These are phyloP conservation scores for Neofusicoccum sp. DNA, from an alignment of 2,329 filamentous ascomycete genomes.

Conservation along the genomic window DNA sequence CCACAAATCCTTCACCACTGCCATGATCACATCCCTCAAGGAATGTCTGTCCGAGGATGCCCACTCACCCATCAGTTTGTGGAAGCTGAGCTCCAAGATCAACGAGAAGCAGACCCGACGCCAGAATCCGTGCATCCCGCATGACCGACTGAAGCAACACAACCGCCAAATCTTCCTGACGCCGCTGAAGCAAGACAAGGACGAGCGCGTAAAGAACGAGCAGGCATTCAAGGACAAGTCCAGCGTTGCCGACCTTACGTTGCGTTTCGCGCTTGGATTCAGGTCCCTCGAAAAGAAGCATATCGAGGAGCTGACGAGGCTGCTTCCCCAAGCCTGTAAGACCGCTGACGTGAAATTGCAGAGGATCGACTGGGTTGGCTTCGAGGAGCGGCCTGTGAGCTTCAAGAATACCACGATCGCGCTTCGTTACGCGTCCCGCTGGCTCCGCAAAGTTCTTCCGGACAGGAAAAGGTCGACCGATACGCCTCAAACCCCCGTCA, in stretches of 20 bases:
- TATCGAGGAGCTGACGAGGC: constrained; percentile 34
- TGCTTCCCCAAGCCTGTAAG: constrained; percentile 33
- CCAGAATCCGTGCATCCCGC: constrained; percentile 33
- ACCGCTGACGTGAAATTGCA: constrained; percentile 31
- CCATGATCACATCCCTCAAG: constrained; percentile 35
- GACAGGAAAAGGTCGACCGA: background rate
- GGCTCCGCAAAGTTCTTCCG: background rate
- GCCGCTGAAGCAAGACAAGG: constrained; percentile 29
- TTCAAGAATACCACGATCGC: background rate
- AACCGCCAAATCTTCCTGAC: constrained; percentile 36
- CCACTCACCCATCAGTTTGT: constrained; percentile 31
- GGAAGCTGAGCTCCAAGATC: constrained; percentile 33
- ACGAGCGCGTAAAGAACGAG: constrained; percentile 21
- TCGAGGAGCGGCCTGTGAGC: background rate
- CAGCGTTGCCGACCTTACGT: constrained; percentile 32
- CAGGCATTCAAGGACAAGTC: constrained; percentile 24
- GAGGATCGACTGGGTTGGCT: constrained; percentile 36
- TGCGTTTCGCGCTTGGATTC: constrained; percentile 35
- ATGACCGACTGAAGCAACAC: constrained; percentile 29
- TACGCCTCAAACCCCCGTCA: too few relatives aligned
- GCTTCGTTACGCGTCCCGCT: background rate
- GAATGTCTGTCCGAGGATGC: constrained; percentile 29
- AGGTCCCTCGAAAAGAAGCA: constrained; percentile 32
- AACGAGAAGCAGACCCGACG: constrained; percentile 30
- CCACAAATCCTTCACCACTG: constrained; percentile 36